Base-by-base conservation (phyloP, 2,329 filamentous ascomycete species). In the Monilinia vaccinii-corymbosi region DNA sequence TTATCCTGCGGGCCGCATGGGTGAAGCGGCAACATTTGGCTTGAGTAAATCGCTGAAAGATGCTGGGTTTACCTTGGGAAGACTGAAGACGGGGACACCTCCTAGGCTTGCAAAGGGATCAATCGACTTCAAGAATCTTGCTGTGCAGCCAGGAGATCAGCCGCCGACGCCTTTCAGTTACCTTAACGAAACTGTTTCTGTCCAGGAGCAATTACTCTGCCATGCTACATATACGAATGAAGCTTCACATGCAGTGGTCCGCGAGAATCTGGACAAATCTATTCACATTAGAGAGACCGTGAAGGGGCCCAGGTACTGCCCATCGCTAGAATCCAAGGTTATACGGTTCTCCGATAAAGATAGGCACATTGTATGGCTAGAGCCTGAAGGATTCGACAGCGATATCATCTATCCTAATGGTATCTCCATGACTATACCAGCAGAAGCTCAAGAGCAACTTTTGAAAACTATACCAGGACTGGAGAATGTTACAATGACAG, bases 201-300 rank as follows among this genome's bases (percentile, higher is more conserved):
- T 96, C 0, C 77, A 89, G 70, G 80, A 89, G 13, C 94, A 99
- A 74, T 78, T 97, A 42, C 79, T 83, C n/a, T 97, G 92, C 76
- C 86, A 90, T 78, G 84, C 86, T 60, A 97, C 93, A 1, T 84
- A 92, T 70, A 99, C 94, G 28, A 97, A 96, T 70, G 79, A 86
- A 52, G 81, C 79, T 6, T 85, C 91, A 0, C 94, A 99, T 74
- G 83, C 89, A 18, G 82, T 99, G 53, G 87, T 97, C 62, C 84
- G 91, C 49, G 83, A 84, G 8, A 97, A 97, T 70, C 82, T 99
- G n/a, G 88, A 96, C 71, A 95, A 96, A 71, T 95, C 91, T 0
- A 89, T 99, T 40, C 94, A 99, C 71, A 97, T 99, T 64, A 85
- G 94, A 28, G 94, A 99, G 73, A 93, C 91, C 0, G 89, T 99